Conservation (phyloP, 352 stramenopile genomes). For the Peronospora farinosa region DNA sequence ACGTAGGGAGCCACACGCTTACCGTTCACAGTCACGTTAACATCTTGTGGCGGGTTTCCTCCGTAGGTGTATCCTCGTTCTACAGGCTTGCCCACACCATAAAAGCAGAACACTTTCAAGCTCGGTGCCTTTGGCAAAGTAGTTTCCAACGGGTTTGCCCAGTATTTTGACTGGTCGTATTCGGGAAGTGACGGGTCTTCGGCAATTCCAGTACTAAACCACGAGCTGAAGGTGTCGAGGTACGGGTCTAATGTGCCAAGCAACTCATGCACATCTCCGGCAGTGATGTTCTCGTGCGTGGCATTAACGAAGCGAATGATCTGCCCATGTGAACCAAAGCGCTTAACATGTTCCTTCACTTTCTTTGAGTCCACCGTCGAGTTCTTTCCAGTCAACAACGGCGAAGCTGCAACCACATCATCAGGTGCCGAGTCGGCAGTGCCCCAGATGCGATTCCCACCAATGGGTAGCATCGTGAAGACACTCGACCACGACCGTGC, state of each 20-base stretch:
- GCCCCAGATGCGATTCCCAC: constrained; percentile 88
- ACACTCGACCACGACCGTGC: constrained; percentile 78
- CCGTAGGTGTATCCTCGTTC: constrained; percentile 80
- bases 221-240: constrained; percentile 36
- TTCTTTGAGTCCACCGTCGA: constrained; percentile 25
- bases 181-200: constrained; percentile 39
- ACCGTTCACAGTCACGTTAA: constrained; percentile 29
- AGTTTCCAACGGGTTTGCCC: constrained; percentile 84
- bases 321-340: constrained; percentile 44
- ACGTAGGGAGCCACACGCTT: constrained; percentile 55
- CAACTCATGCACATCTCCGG: constrained; percentile 39
- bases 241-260: constrained; percentile 44
- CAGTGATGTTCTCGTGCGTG: constrained; percentile 52
- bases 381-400: constrained; percentile 30
- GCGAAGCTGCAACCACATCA: constrained; percentile 56
- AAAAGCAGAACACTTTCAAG: constrained; percentile 93
- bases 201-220: constrained; percentile 40
- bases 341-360: constrained; percentile 39
- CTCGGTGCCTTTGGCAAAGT: constrained; percentile 86
- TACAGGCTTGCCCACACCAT: constrained; percentile 88
- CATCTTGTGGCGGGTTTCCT: constrained; percentile 36
- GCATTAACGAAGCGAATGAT: constrained; percentile 52
- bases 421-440: constrained; percentile 44
- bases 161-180: constrained; percentile 64
- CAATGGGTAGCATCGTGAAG: constrained; percentile 90